Base-by-base conservation (phyloP, 441 rosid species). In the Erysimum cheiri region DNA sequence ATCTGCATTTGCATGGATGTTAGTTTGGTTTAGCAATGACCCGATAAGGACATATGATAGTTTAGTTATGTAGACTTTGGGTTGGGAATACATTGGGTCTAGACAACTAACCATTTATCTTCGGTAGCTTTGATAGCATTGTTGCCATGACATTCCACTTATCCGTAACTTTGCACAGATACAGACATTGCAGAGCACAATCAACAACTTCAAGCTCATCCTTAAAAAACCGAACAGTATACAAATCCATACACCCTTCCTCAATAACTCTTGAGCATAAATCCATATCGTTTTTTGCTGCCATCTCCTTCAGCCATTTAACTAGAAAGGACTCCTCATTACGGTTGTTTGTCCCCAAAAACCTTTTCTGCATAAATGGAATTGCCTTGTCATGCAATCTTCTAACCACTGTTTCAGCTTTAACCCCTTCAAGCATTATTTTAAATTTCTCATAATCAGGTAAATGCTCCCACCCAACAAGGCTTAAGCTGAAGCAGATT, bases 221-320 rank as follows among this genome's bases (percentile, higher is more conserved):
- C 80, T 70, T 85, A 78, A 96, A 93, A 79, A 85, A 83, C 66
- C 84, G 71, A 67, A 64, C 79, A 60, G 76, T 76, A 74, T 70
- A 75, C 67, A 88, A 70, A 54, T 86, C 89, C 52, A 48, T 78
- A 80, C 97, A 91, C 60, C 97, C 97, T 86, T 89, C 99, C 49
- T 88, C 97, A 24, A 96, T 83, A 69, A 91, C 94, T 65, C 78
- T 78, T 87, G 84, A 82, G 85, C 96, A 88, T 61, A 93, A 70
- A 64, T 93, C 97, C 69, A 93, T 66, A 69, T 84, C 87, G 72
- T 85, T 91, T 76, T 80, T 96, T 37, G 65, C 59, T 76, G 98
- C 89, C 60, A 86, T 82, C 84, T 93, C 97, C 87, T 83, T 88
- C 63, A 96, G 83, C 98, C 99, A 96, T 78, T 84, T 86, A 73